Percentiles rank a stretch among this genome's conserved stretches.
Conservation (phyloP, 2,329 filamentous ascomycete species). For the Xylaria sp. region DNA sequence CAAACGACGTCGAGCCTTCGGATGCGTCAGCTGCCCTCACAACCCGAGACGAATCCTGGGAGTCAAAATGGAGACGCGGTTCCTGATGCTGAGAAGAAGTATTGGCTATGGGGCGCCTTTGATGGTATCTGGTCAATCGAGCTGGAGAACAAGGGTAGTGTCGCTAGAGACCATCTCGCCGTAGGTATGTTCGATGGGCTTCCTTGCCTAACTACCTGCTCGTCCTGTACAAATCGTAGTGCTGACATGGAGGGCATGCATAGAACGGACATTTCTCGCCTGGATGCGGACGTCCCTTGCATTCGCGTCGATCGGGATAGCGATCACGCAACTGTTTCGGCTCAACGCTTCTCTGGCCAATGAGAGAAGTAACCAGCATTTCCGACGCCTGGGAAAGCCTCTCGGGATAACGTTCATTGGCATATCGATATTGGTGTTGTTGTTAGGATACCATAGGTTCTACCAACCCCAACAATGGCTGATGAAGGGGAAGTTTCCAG, state of each 20-base stretch:
- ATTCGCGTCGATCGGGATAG: constrained; percentile 85
- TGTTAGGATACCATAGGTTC: constrained; percentile 82
- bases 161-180: constrained; percentile 83
- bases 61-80: constrained; percentile 40
- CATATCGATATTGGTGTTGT: constrained; percentile 78
- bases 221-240: background rate
- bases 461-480: constrained; percentile 83
- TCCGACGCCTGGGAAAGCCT: constrained; percentile 74
- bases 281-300: constrained; percentile 85
- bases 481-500: constrained; percentile 81
- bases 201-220: background rate
- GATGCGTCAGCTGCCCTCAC: constrained; percentile 35
- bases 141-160: constrained; percentile 86
- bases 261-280: constrained; percentile 85
- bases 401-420: constrained; percentile 80
- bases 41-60: constrained; percentile 38
- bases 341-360: constrained; percentile 73
- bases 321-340: constrained; percentile 85
- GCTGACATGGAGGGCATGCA: constrained; percentile 33
- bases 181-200: constrained; percentile 66
- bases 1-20: constrained; percentile 43
- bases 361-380: constrained; percentile 49
- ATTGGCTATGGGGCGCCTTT: constrained; percentile 64
- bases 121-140: constrained; percentile 70
- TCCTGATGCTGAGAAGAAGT: constrained; percentile 42